A percentile compares a stretch with the other conserved stretches of the same genome.
These are phyloP conservation scores for Aspergillus uvarum DNA, from an alignment of 2,329 filamentous ascomycete species.

Conservation along the genomic window DNA sequence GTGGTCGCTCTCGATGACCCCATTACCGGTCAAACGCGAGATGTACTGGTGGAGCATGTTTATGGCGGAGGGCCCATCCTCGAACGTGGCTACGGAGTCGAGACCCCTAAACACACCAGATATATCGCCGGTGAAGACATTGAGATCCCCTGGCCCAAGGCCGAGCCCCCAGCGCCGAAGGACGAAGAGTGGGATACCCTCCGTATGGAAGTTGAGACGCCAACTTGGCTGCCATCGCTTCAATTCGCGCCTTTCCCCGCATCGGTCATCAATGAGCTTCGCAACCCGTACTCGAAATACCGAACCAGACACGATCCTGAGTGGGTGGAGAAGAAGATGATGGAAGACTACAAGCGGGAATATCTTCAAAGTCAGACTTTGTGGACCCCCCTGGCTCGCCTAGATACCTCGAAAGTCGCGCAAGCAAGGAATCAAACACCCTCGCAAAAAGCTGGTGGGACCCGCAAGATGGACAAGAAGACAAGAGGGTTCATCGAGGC, in stretches of 20 bases:
- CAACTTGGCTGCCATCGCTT: constrained; percentile 76
- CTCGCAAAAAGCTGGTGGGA: constrained; percentile 34
- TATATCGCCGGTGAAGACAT: constrained; percentile 71
- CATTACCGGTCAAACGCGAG: constrained; percentile 62
- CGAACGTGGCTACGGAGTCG: constrained; percentile 51
- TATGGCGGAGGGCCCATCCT: constrained; percentile 53
- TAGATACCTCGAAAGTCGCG: no score
- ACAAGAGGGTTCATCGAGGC: constrained; percentile 39
- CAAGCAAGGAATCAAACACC: no score
- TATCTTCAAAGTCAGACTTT: constrained; percentile 47
- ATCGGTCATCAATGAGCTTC: constrained; percentile 78
- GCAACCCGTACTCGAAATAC: constrained; percentile 79
- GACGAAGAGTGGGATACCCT: constrained; percentile 69
- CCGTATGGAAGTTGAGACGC: constrained; percentile 71
- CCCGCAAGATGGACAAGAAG: constrained; percentile 33
- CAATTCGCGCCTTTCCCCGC: constrained; percentile 74
- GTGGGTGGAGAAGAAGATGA: constrained; percentile 65
- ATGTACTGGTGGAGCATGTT: constrained; percentile 75
- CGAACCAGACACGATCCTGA: constrained; percentile 75
- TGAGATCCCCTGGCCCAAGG: constrained; percentile 73
- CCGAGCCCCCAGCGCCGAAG: constrained; percentile 49
- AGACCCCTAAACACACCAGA: constrained; percentile 42
- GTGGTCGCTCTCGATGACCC: constrained; percentile 73
- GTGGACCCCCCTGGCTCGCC: constrained; percentile 46
- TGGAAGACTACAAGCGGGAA: constrained; percentile 54